Conservation (phyloP, 805 yeast genomes). For the Blastobotrys robertii region DNA sequence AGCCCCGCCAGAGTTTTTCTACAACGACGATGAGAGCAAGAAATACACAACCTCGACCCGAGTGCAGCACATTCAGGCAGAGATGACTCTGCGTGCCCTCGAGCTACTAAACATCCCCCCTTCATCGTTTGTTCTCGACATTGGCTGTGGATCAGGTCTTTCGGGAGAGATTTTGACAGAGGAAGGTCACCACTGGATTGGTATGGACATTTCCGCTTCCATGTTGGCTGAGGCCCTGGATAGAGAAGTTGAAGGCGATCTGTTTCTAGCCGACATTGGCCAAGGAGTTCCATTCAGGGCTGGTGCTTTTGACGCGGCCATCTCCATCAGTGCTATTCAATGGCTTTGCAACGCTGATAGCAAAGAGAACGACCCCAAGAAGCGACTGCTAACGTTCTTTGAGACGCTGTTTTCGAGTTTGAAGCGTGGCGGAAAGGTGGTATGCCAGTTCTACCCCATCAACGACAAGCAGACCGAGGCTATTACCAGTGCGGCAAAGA, state of each 20-base stretch:
- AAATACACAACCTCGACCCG: slow-evolving; percentile 91
- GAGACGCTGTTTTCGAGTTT: slow-evolving; percentile 78
- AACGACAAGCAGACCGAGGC: slow-evolving; percentile 76
- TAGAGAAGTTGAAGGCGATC: slow-evolving; percentile 87
- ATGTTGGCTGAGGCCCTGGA: slow-evolving; percentile 94
- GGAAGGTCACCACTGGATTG: slow-evolving; percentile 91
- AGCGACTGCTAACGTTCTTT: slow-evolving; percentile 72
- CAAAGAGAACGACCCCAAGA: slow-evolving; percentile 69
- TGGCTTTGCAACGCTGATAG: slow-evolving; percentile 98
- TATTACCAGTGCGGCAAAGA: slow-evolving; percentile 76
- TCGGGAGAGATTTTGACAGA: slow-evolving; percentile 90
- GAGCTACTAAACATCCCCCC: slow-evolving; percentile 74
- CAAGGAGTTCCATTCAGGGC: slow-evolving; percentile 90
- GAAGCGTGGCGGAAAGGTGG: slow-evolving; percentile 93
- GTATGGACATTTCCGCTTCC: slow-evolving; percentile 92
- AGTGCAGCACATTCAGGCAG: slow-evolving; percentile 96
- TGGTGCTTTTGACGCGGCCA: slow-evolving; percentile 94
- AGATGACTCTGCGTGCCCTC: slow-evolving; percentile 89
- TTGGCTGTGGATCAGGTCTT: slow-evolving; percentile 96
- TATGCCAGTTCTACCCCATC: slow-evolving; percentile 92
- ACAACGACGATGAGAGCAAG: slow-evolving; percentile 79
- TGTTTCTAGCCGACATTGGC: slow-evolving; percentile 88
- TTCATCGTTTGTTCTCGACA: slow-evolving; percentile 63
- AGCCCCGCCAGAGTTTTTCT: slow-evolving; percentile 95
- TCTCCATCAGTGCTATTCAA: slow-evolving; percentile 89